A percentile compares a stretch with the other conserved stretches of the same genome.
Conservation (phyloP, 2,329 filamentous ascomycete species). For the Fusarium marasasianum region DNA sequence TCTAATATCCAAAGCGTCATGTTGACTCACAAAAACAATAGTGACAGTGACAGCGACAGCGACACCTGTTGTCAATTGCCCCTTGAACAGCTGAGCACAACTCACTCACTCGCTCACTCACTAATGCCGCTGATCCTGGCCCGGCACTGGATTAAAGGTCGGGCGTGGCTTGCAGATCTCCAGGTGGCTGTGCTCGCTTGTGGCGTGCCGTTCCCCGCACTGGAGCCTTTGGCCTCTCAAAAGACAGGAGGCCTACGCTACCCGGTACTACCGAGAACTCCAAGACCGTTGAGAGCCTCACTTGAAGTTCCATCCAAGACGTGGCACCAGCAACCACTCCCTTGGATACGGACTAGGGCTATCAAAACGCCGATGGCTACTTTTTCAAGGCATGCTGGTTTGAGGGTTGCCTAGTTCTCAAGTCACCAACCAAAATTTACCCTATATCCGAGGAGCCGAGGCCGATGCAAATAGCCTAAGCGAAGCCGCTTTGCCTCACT, state of each 20-base stretch:
- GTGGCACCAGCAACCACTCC: slow-evolving; percentile 35
- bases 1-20: not conserved
- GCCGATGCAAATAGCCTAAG: not conserved
- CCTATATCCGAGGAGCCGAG: not conserved
- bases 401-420: not conserved
- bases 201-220: slow-evolving; percentile 19
- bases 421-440: slow-evolving; percentile 6
- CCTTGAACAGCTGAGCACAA: slow-evolving; percentile 42
- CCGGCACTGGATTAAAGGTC: slow-evolving; percentile 13
- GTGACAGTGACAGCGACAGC: not conserved
- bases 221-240: not conserved
- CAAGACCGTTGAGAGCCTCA: slow-evolving; percentile 28
- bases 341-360: slow-evolving; percentile 15
- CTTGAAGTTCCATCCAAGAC: slow-evolving; percentile 29
- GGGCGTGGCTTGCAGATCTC: slow-evolving; percentile 35
- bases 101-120: slow-evolving; percentile 20
- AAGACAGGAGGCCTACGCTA: slow-evolving; percentile 33
- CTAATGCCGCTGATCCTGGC: slow-evolving; percentile 34
- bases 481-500: slow-evolving; percentile 3
- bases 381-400: not conserved
- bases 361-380: slow-evolving; percentile 4
- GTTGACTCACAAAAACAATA: not conserved
- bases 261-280: slow-evolving; percentile 9
- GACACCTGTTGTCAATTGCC: slow-evolving; percentile 9
- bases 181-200: slow-evolving; percentile 33